Evolutionary conservation across 2,329 filamentous ascomycete genomes (phyloP).

Genomic region (Coniochaeta hoffmannii): DNA sequence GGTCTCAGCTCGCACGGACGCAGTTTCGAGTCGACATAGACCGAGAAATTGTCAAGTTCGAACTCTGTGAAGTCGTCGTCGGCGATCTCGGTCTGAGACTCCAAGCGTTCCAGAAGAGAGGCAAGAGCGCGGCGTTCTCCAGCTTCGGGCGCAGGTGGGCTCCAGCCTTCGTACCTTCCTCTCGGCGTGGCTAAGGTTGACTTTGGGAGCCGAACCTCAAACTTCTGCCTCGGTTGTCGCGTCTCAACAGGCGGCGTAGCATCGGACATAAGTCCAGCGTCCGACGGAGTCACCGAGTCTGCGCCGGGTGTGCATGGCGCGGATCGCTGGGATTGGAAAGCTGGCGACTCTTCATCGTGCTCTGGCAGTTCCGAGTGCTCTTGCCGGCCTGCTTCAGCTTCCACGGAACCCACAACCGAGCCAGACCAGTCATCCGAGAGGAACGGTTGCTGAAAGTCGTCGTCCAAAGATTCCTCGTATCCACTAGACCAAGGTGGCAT

Average conservation of each 20-base stretch:
- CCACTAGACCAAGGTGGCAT: too few relatives aligned
- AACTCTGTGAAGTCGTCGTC: slow-evolving; percentile 36
- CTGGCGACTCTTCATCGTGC: too few relatives aligned
- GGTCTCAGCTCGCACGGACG: slow-evolving; percentile 44
- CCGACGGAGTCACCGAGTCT: background rate
- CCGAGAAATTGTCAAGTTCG: slow-evolving; percentile 47
- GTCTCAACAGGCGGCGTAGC: background rate
- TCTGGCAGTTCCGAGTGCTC: too few relatives aligned
- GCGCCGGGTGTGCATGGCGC: background rate
- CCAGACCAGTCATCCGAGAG: too few relatives aligned
- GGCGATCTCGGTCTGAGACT: slow-evolving; percentile 8
- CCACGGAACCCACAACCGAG: too few relatives aligned
- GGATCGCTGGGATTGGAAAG: background rate
- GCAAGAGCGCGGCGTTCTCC: slow-evolving; percentile 25
- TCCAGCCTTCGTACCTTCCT: slow-evolving; percentile 20
- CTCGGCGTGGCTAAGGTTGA: slow-evolving; percentile 19
- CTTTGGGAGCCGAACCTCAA: slow-evolving; percentile 10
- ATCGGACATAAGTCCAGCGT: background rate
- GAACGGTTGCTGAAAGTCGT: too few relatives aligned
- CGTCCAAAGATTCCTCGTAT: too few relatives aligned
- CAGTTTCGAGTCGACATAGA: slow-evolving; percentile 37
- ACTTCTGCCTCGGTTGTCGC: background rate
- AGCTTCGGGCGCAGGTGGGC: slow-evolving; percentile 13
- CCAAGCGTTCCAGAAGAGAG: slow-evolving; percentile 17
- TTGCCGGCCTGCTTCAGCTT: too few relatives aligned